Conservation (phyloP, 352 stramenopile species). For the Globisporangium heterothallicum region DNA sequence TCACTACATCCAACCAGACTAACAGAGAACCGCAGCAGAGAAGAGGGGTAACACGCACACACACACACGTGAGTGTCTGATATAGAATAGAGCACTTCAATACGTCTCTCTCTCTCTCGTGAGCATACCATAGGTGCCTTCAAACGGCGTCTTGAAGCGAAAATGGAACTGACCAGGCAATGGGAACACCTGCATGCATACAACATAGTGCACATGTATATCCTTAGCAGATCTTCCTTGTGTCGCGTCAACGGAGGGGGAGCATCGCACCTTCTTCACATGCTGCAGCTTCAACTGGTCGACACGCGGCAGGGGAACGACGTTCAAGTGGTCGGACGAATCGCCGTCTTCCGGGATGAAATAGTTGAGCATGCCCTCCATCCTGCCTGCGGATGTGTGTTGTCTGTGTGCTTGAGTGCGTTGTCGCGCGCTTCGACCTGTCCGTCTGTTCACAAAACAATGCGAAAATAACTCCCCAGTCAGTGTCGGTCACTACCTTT, state of each 20-base stretch:
- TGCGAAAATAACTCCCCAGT: too few species aligned
- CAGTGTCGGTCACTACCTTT: too few species aligned
- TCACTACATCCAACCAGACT: conserved; percentile 81
- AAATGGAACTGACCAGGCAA: conserved; percentile 81
- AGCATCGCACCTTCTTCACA: conserved; percentile 82
- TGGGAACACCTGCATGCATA: conserved; percentile 47
- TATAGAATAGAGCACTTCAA: too few species aligned
- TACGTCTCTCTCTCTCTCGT: too few species aligned
- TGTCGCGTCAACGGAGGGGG: too few species aligned
- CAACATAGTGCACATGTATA: conserved; percentile 3
- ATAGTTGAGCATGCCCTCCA: conserved; percentile 88
- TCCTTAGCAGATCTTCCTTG: background rate
- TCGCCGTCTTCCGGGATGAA: conserved; percentile 84
- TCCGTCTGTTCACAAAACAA: background rate
- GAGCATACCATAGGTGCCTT: conserved; percentile 72
- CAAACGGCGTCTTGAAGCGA: conserved; percentile 82
- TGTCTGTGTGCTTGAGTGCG: background rate
- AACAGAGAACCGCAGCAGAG: too few species aligned
- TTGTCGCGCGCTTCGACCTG: background rate
- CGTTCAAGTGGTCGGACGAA: conserved; percentile 81
- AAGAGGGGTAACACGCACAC: too few species aligned
- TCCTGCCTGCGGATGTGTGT: conserved; percentile 15
- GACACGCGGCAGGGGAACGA: conserved; percentile 74
- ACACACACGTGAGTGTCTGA: background rate
- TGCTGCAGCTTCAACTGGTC: conserved; percentile 69